A percentile compares a stretch with the other conserved stretches of the same genome.
Evolutionary conservation across 2,329 filamentous ascomycete species (phyloP).

Genomic region (Alternaria viburni): DNA sequence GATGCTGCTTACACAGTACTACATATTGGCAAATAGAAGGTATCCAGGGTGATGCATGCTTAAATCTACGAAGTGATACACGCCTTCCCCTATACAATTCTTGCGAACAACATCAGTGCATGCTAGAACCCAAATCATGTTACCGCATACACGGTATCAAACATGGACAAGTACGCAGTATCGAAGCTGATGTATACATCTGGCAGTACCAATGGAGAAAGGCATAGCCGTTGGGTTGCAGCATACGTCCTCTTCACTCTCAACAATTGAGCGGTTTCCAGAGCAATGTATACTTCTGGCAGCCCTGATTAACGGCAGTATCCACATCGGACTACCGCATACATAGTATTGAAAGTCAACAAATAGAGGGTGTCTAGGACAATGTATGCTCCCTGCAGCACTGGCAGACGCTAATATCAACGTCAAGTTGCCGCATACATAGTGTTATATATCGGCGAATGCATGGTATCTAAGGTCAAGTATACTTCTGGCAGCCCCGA

Average conservation of each 20-base stretch:
- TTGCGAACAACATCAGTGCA: not conserved
- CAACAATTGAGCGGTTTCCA: not conserved
- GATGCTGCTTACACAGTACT: not conserved
- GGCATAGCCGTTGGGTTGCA: not conserved
- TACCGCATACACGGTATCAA: not conserved
- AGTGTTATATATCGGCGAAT: not conserved
- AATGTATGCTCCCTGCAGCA: not conserved
- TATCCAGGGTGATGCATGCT: not conserved
- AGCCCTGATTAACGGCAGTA: not conserved
- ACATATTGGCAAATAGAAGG: not conserved
- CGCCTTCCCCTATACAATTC: not conserved
- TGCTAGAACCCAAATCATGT: not conserved
- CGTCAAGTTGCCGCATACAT: not conserved
- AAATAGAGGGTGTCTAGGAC: not conserved
- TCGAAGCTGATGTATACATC: not conserved
- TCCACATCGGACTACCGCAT: not conserved
- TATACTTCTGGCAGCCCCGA: not conserved
- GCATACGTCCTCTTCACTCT: not conserved
- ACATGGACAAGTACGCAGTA: not conserved
- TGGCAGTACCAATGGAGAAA: not conserved
- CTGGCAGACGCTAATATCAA: not conserved
- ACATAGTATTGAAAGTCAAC: not conserved
- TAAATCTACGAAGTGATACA: not conserved
- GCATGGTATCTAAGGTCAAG: not conserved
- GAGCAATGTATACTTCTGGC: not conserved